A percentile compares a stretch with the other conserved stretches of the same genome.
Evolutionary conservation across 257 asterid genomes (phyloP).

Genomic region (Cynanchum wilfordii): DNA sequence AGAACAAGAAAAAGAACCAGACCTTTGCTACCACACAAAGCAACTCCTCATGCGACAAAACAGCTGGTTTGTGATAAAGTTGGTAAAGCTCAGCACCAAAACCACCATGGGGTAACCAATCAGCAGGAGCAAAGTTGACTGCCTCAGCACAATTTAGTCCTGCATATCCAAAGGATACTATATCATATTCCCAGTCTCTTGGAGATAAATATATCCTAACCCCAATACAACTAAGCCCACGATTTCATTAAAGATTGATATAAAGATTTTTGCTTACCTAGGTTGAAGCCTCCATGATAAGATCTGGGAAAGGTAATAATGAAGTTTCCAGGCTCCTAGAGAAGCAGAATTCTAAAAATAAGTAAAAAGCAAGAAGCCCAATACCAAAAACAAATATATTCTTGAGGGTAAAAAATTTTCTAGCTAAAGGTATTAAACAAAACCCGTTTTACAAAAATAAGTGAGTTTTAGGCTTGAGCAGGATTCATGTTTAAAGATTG

Average conservation of each 20-base stretch:
- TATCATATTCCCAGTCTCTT: conserved; percentile 16
- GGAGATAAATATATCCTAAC: background rate
- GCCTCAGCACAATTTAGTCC: conserved; percentile 99
- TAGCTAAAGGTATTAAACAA: background rate
- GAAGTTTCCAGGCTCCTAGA: conserved; percentile 97
- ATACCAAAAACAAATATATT: background rate
- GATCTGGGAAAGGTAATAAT: conserved; percentile 95
- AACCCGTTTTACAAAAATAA: background rate
- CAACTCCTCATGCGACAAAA: conserved; percentile 91
- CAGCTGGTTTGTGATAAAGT: conserved; percentile 80
- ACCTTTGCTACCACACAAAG: conserved; percentile 87
- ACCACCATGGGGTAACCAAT: conserved; percentile 98
- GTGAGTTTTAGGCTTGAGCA: background rate
- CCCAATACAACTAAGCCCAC: conserved; percentile 10
- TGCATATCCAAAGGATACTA: conserved; percentile 31
- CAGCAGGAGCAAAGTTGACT: conserved; percentile 98
- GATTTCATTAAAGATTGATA: conserved; percentile 13
- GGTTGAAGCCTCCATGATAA: conserved; percentile 96
- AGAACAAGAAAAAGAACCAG: background rate
- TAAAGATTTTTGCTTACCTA: conserved; percentile 48
- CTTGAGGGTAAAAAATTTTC: background rate
- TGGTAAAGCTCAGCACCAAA: conserved; percentile 91
- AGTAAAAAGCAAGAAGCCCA: conserved; percentile 9
- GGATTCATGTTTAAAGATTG: background rate
- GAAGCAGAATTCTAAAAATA: conserved; percentile 9